Percentiles rank a stretch among this genome's conserved stretches.
These are phyloP conservation scores for Alternaria viburni DNA, from an alignment of 2,329 filamentous ascomycete species.

Conservation along the genomic window DNA sequence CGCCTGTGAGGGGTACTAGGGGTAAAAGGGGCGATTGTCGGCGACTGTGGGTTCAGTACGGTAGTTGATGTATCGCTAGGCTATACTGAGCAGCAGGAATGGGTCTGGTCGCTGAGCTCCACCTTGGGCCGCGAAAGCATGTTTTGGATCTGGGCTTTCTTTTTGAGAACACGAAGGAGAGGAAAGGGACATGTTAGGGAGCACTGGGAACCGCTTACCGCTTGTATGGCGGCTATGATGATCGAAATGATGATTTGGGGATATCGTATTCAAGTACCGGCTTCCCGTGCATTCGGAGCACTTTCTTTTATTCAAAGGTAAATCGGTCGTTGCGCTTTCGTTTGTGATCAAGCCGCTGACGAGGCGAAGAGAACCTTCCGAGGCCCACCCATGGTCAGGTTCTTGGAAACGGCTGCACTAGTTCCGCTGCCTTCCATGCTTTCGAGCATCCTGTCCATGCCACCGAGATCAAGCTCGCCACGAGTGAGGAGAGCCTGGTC, in stretches of 20 bases:
- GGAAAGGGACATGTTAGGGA: neutral
- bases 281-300: neutral
- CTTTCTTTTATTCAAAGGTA: neutral
- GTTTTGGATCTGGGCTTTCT: neutral
- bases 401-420: conserved; percentile 27
- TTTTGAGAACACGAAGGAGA: neutral
- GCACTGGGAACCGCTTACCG: neutral
- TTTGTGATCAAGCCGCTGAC: conserved; percentile 28
- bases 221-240: neutral
- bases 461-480: conserved; percentile 56
- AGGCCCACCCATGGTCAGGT: conserved; percentile 37
- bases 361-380: conserved; percentile 46
- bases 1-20: conserved; percentile 6
- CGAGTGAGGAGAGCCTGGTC: conserved; percentile 54
- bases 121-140: conserved; percentile 55
- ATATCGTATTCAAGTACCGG: neutral
- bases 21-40: conserved; percentile 18
- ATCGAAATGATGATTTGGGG: neutral
- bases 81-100: conserved; percentile 63
- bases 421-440: conserved; percentile 39
- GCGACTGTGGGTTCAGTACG: conserved; percentile 27
- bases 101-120: conserved; percentile 59
- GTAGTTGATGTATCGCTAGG: conserved; percentile 56
- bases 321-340: neutral
- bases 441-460: conserved; percentile 55